phyloP scores from a whole-genome alignment of 768 basidiomycete genomes.

The Suillus sp. region DNA sequence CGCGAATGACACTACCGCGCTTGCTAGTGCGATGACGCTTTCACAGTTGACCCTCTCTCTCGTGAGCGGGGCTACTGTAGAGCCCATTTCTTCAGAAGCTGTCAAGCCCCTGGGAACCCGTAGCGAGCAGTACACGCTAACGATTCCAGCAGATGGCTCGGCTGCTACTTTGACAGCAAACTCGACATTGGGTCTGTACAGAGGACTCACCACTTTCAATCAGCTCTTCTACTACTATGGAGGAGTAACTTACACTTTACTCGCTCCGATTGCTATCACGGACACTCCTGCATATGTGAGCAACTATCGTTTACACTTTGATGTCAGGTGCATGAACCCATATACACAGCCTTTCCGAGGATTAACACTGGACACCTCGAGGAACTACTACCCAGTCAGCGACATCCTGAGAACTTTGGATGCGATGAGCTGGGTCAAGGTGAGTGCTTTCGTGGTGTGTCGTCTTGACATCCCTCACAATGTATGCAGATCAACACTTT shows the following conservation, averaged over 20 bases:
- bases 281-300: slow-evolving; percentile 53
- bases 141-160: slow-evolving; percentile 39
- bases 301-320: slow-evolving; percentile 32
- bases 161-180: slow-evolving; percentile 43
- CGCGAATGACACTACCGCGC: slow-evolving; percentile 29
- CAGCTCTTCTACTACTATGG: slow-evolving; percentile 51
- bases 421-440: slow-evolving; percentile 77
- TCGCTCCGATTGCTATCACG: slow-evolving; percentile 42
- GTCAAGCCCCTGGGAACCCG: slow-evolving; percentile 36
- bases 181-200: slow-evolving; percentile 50
- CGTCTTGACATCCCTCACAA: neutral
- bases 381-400: slow-evolving; percentile 43
- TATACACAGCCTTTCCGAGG: slow-evolving; percentile 39
- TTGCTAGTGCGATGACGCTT: slow-evolving; percentile 31
- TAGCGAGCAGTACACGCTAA: slow-evolving; percentile 48
- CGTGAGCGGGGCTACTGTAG: slow-evolving; percentile 14
- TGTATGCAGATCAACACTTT: slow-evolving; percentile 45
- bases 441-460: slow-evolving; percentile 18
- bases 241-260: slow-evolving; percentile 38
- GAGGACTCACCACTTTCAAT: slow-evolving; percentile 59
- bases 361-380: slow-evolving; percentile 47
- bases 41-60: slow-evolving; percentile 32
- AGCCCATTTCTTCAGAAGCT: slow-evolving; percentile 40
- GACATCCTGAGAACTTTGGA: slow-evolving; percentile 73
- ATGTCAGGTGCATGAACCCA: neutral